phyloP scores from a whole-genome alignment of 805 yeast genomes.

The Phaffomyces opuntiae region DNA sequence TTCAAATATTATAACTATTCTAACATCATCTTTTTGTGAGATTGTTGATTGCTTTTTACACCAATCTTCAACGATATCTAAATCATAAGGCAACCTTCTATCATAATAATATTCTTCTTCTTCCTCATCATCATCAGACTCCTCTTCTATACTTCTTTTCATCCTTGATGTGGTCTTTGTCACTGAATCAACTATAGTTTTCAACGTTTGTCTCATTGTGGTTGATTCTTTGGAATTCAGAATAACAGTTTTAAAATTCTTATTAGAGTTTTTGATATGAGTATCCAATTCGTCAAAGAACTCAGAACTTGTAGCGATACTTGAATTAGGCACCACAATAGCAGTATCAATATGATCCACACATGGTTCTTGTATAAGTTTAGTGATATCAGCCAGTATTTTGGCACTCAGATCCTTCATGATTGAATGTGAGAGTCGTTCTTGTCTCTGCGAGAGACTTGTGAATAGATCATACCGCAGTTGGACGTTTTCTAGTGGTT shows the following conservation, averaged over 20 bases:
- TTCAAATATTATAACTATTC: constrained; percentile 19
- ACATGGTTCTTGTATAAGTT: constrained; percentile 5
- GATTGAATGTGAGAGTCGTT: constrained; percentile 9
- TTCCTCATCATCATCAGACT: constrained; percentile 8
- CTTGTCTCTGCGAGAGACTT: constrained; percentile 11
- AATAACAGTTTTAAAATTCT: constrained; percentile 10
- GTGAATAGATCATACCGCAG: constrained; percentile 13
- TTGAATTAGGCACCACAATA: constrained; percentile 17
- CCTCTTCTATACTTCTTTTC: neutral
- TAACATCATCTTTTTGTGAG: constrained; percentile 5
- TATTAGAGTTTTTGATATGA: constrained; percentile 4
- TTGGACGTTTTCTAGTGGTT: constrained; percentile 9
- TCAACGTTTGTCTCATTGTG: constrained; percentile 20
- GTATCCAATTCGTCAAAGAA: constrained; percentile 12
- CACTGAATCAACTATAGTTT: constrained; percentile 14
- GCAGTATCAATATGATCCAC: constrained; percentile 10
- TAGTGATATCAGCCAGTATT: constrained; percentile 10
- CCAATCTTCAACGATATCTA: constrained; percentile 23
- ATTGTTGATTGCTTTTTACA: constrained; percentile 6
- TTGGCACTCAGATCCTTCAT: constrained; percentile 12
- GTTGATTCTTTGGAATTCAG: constrained; percentile 21
- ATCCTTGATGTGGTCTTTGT: constrained; percentile 1
- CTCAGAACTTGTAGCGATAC: constrained; percentile 13
- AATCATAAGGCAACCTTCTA: constrained; percentile 19
- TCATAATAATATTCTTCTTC: constrained; percentile 12